Conservation (phyloP, 2,329 filamentous ascomycete genomes). For the Pseudonectria buxi region DNA sequence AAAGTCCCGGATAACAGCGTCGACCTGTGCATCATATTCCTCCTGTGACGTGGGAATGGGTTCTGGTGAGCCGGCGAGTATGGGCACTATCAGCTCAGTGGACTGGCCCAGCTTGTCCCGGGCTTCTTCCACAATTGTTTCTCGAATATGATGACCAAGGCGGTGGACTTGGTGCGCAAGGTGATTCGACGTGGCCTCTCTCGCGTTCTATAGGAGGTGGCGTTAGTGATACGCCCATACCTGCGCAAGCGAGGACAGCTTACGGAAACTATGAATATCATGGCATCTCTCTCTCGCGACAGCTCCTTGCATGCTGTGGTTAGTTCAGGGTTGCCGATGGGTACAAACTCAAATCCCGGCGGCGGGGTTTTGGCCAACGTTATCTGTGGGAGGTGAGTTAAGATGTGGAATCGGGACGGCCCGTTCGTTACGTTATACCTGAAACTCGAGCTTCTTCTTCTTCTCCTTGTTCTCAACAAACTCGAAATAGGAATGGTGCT, state of each 20-base stretch:
- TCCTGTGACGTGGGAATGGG: conserved; percentile 53
- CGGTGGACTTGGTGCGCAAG: conserved; percentile 50
- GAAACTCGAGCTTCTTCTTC: conserved; percentile 56
- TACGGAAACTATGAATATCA: conserved; percentile 63
- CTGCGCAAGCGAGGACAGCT: conserved; percentile 15
- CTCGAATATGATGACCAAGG: conserved; percentile 53
- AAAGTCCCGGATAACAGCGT: conserved; percentile 54
- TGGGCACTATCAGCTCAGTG: conserved; percentile 12
- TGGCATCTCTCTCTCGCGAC: conserved; percentile 53
- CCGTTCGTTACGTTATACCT: conserved; percentile 39
- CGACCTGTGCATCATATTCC: conserved; percentile 56
- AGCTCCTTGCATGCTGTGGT: conserved; percentile 58
- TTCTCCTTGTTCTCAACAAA: conserved; percentile 58
- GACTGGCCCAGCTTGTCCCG: conserved; percentile 22
- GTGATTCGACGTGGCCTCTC: conserved; percentile 27
- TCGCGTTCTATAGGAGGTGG: conserved; percentile 28
- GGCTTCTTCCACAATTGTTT: conserved; percentile 53
- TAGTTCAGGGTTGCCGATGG: conserved; percentile 54
- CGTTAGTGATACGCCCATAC: conserved; percentile 8
- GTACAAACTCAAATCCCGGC: conserved; percentile 56
- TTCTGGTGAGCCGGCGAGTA: conserved; percentile 38
- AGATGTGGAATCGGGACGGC: conserved; percentile 12
- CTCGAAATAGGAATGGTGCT: conserved; percentile 58
- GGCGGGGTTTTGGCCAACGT: conserved; percentile 46
- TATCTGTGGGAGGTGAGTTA: conserved; percentile 37